phyloP scores from a whole-genome alignment of 352 stramenopile genomes.

The Plasmopara halstedii region DNA sequence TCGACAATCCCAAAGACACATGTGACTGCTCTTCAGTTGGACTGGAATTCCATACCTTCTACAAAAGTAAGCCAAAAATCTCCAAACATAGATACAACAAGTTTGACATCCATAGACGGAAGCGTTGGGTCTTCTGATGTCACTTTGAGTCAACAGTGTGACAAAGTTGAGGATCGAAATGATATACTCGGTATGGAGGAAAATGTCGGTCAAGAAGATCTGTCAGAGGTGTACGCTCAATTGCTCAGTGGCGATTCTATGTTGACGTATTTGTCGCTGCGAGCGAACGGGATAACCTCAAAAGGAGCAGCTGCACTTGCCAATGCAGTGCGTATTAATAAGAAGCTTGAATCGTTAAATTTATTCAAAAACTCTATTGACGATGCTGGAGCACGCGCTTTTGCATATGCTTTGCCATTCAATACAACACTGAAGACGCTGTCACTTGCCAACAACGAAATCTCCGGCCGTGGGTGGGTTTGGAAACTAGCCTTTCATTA shows the following conservation, averaged over 20 bases:
- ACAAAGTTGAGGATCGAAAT: constrained; percentile 7
- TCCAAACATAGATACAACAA: background rate
- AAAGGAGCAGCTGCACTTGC: constrained; percentile 35
- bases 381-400: constrained; percentile 40
- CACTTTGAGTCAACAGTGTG: background rate
- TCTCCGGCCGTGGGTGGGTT: constrained; percentile 41
- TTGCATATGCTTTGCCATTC: constrained; percentile 50
- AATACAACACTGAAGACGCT: constrained; percentile 53
- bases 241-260: constrained; percentile 29
- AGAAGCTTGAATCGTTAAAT: constrained; percentile 53
- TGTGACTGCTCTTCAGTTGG: constrained; percentile 49
- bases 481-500: background rate
- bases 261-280: constrained; percentile 54
- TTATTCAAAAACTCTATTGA: constrained; percentile 59
- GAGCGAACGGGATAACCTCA: constrained; percentile 43
- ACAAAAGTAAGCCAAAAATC: background rate
- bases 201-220: constrained; percentile 4
- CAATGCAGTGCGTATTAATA: constrained; percentile 29
- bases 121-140: background rate
- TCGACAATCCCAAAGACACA: constrained; percentile 38
- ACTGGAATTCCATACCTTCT: constrained; percentile 42
- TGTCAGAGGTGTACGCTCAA: constrained; percentile 26
- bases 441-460: constrained; percentile 53
- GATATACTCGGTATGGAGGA: constrained; percentile 13
- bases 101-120: background rate